These are phyloP conservation scores for Crithidia bombi DNA, from an alignment of 208 protist genomes.

Conservation along the genomic window DNA sequence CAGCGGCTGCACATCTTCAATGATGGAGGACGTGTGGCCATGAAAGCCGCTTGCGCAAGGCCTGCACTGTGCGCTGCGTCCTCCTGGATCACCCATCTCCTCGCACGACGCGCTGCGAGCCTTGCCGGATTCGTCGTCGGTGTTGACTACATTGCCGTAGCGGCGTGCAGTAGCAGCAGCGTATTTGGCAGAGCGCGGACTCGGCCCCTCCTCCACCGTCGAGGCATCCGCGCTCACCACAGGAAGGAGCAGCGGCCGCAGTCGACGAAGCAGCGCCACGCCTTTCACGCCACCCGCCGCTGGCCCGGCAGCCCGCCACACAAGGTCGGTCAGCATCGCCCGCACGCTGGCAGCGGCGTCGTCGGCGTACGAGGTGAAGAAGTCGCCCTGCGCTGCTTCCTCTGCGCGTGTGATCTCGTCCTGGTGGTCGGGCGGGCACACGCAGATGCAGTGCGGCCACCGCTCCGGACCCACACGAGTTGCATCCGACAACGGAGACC, in stretches of 20 bases:
- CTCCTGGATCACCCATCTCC: too few relatives aligned
- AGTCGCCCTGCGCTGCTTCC: neutral
- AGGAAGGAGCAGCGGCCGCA: conserved; percentile 6
- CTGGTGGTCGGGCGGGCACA: conserved; percentile 35
- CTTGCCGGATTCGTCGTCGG: neutral
- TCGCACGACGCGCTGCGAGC: neutral
- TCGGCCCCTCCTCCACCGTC: neutral
- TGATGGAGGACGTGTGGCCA: neutral
- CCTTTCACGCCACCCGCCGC: neutral
- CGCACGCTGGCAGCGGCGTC: conserved; percentile 11
- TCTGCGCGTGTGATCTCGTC: conserved; percentile 12
- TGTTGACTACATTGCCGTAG: neutral
- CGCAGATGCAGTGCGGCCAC: conserved; percentile 48
- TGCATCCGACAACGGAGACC: neutral
- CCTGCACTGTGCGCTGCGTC: too few relatives aligned
- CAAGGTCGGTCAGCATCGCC: conserved; percentile 26
- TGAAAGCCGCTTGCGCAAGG: conserved; percentile 10
- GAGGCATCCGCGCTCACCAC: neutral
- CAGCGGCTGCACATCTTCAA: conserved; percentile 11
- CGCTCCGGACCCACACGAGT: neutral
- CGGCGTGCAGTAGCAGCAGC: neutral
- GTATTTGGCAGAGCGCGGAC: neutral
- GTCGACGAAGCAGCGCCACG: neutral
- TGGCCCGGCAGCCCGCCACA: neutral
- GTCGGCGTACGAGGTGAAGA: neutral